phyloP scores from a whole-genome alignment of 1,139 yeast species.

The Candida sp. region DNA sequence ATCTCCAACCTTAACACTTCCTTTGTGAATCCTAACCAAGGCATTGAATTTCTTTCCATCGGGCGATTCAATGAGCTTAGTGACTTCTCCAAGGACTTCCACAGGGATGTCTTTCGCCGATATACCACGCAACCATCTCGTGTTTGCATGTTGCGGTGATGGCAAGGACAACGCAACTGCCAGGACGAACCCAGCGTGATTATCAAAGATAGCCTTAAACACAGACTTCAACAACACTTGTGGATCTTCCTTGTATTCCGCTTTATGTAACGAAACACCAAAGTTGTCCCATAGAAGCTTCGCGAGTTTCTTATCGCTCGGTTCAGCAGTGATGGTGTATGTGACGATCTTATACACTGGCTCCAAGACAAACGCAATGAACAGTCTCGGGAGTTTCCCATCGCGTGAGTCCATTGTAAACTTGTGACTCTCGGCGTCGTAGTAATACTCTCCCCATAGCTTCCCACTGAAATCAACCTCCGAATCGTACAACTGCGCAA shows the following conservation, averaged over 20 bases:
- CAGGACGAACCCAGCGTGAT: constrained; percentile 58
- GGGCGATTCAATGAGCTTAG: constrained; percentile 61
- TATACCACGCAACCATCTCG: constrained; percentile 1
- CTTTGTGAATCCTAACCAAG: constrained; percentile 65
- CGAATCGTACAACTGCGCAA: constrained; percentile 56
- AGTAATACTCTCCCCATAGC: constrained; percentile 83
- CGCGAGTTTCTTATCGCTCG: constrained; percentile 39
- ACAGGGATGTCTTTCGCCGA: not conserved
- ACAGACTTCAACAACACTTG: constrained; percentile 60
- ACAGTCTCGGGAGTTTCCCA: constrained; percentile 49
- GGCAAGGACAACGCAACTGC: constrained; percentile 38
- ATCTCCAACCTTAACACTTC: constrained; percentile 54
- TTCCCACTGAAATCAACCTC: constrained; percentile 47
- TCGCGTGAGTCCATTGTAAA: constrained; percentile 45
- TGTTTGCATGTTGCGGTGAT: constrained; percentile 37
- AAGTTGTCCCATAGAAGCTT: constrained; percentile 50
- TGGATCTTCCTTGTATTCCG: constrained; percentile 54
- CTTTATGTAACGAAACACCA: constrained; percentile 43
- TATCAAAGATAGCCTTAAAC: constrained; percentile 57
- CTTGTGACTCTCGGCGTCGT: constrained; percentile 41
- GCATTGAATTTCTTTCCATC: constrained; percentile 54
- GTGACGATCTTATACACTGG: constrained; percentile 84
- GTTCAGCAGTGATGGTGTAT: constrained; percentile 59
- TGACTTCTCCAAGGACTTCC: constrained; percentile 52
- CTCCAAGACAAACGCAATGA: constrained; percentile 69